Conservation (phyloP, 2,329 filamentous ascomycete species). For the Parasarocladium wereldwijsianum region DNA sequence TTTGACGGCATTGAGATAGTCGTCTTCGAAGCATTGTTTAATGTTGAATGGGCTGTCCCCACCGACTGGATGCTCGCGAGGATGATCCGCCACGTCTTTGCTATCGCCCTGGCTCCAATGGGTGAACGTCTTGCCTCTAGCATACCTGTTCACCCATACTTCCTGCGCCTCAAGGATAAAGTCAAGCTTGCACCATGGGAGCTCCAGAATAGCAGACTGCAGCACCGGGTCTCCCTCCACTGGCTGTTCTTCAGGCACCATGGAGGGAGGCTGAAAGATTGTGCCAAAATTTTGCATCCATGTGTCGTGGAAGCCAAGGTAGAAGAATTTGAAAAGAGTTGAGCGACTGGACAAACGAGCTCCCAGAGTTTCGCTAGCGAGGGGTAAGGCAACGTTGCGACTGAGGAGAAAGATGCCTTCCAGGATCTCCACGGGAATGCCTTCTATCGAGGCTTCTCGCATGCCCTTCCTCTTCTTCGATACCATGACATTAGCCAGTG, state of each 20-base stretch:
- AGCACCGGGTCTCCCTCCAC: neutral
- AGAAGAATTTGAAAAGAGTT: conserved; percentile 22
- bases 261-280: neutral
- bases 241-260: neutral
- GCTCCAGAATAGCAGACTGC: conserved; percentile 27
- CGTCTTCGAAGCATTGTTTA: conserved; percentile 20
- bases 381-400: conserved; percentile 30
- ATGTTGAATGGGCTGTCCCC: conserved; percentile 16
- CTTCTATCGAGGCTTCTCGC: conserved; percentile 12
- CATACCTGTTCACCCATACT: conserved; percentile 26
- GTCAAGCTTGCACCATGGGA: conserved; percentile 28
- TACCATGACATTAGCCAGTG: neutral
- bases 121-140: conserved; percentile 17
- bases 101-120: conserved; percentile 11
- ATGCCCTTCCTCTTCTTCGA: neutral
- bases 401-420: conserved; percentile 37
- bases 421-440: conserved; percentile 36
- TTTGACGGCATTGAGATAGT: too few species aligned
- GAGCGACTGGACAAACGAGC: conserved; percentile 26
- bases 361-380: conserved; percentile 28
- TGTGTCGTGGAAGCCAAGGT: conserved; percentile 20
- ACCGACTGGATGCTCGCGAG: conserved; percentile 8
- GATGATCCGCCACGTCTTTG: conserved; percentile 5
- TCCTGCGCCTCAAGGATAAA: conserved; percentile 33
- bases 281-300: conserved; percentile 23